Conservation (phyloP, 306 rosid genomes). For the Corylus americana region DNA sequence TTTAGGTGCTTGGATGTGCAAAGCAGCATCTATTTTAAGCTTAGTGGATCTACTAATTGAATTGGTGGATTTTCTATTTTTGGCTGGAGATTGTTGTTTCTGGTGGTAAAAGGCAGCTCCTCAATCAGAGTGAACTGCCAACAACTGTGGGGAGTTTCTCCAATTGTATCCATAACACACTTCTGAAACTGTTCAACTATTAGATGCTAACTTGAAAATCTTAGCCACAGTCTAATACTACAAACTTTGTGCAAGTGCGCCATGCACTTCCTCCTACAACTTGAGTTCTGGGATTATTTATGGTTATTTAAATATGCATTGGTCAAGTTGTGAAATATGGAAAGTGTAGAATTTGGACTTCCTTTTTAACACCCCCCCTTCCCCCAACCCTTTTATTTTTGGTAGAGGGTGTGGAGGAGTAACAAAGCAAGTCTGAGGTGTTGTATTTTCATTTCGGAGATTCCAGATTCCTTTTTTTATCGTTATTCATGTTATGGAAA, state of each 20-base stretch:
- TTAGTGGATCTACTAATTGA: not conserved
- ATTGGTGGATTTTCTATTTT: not conserved
- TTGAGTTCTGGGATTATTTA: not conserved
- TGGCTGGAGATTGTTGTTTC: conserved; percentile 2
- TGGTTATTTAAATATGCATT: not conserved
- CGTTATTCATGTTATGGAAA: not conserved
- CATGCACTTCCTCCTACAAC: not conserved
- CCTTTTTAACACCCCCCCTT: not conserved
- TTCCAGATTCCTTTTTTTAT: not conserved
- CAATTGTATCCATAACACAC: not conserved
- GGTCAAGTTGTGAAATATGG: not conserved
- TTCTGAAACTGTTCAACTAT: not conserved
- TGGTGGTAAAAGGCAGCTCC: not conserved
- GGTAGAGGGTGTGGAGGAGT: not conserved
- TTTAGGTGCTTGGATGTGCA: not conserved
- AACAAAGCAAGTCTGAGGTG: not conserved
- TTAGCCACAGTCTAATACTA: not conserved
- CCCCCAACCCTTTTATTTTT: not conserved
- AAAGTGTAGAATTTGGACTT: not conserved
- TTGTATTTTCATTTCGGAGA: not conserved
- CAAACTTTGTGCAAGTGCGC: not conserved
- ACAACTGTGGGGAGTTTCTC: not conserved
- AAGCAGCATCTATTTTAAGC: not conserved
- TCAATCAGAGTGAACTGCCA: not conserved
- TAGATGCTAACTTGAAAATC: not conserved